phyloP scores from a whole-genome alignment of 208 protist species.

The Crithidia fasciculata region DNA sequence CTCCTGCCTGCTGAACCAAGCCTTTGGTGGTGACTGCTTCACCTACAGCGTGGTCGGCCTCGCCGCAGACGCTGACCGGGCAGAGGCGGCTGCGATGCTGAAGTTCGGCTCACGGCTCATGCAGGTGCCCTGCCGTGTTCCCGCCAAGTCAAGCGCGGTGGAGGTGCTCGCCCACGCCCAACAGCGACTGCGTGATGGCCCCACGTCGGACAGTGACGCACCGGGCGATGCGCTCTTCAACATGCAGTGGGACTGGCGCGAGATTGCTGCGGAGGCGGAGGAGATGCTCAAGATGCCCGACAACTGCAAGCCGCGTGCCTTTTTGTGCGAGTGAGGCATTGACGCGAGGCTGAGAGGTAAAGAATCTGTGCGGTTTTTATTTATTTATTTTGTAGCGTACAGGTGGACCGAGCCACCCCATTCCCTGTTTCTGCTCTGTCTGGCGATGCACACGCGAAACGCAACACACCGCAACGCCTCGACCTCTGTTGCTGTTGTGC shows the following conservation, averaged over 20 bases:
- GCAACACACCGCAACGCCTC: no score
- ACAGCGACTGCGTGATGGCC: conserved; percentile 1
- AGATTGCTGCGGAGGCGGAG: conserved; percentile 44
- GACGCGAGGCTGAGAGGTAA: no score
- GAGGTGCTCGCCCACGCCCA: conserved; percentile 18
- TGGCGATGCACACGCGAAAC: no score
- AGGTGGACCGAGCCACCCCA: no score
- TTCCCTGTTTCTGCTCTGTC: no score
- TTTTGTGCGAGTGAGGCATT: conserved; percentile 23
- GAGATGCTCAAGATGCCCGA: conserved; percentile 43
- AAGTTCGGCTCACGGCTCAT: conserved; percentile 20
- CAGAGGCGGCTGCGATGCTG: conserved; percentile 29
- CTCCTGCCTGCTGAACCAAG: conserved; percentile 13
- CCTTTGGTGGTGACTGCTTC: conserved; percentile 11
- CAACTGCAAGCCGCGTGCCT: conserved; percentile 41
- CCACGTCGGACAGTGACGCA: background rate
- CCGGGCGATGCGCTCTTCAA: background rate
- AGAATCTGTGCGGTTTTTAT: no score
- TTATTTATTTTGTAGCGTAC: no score
- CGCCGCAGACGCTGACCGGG: conserved; percentile 1
- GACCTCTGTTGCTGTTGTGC: no score
- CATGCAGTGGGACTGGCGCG: conserved; percentile 33
- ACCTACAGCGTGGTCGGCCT: conserved; percentile 33
- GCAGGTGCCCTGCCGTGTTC: conserved; percentile 23
- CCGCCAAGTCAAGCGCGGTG: conserved; percentile 14